Conservation (phyloP, 2,329 filamentous ascomycete species). For the Pseudocercospora cruenta region DNA sequence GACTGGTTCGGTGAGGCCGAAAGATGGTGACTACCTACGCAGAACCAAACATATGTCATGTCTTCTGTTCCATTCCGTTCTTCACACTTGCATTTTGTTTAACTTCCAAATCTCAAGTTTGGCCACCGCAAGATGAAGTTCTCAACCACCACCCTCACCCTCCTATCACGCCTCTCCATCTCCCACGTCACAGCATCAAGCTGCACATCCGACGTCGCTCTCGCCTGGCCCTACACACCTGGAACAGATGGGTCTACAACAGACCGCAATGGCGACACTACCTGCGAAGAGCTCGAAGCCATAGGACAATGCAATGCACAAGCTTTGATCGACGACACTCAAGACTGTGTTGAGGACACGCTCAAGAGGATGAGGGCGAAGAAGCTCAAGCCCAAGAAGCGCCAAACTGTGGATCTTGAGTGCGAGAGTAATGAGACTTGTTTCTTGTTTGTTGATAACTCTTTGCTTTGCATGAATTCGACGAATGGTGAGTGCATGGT, state of each 20-base stretch:
- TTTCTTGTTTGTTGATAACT: background rate
- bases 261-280: constrained; percentile 9
- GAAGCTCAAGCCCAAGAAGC: background rate
- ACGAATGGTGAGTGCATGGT: background rate
- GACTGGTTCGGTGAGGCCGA: background rate
- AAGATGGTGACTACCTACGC: background rate
- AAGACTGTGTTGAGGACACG: background rate
- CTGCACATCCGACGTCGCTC: background rate
- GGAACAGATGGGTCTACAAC: background rate
- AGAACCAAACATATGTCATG: background rate
- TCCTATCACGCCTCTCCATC: background rate
- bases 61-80: background rate
- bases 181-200: background rate
- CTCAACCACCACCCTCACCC: background rate
- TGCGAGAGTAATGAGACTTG: background rate
- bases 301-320: constrained; percentile 19
- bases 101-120: too few relatives aligned
- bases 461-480: background rate
- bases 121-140: background rate
- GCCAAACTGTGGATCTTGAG: background rate
- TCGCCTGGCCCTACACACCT: background rate
- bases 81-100: background rate
- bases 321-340: constrained; percentile 10
- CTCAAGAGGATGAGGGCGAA: background rate
- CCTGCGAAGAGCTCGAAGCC: constrained; percentile 7